These are phyloP conservation scores for Magnusiomyces fungicola DNA, from an alignment of 1,139 yeast species.

Conservation along the genomic window DNA sequence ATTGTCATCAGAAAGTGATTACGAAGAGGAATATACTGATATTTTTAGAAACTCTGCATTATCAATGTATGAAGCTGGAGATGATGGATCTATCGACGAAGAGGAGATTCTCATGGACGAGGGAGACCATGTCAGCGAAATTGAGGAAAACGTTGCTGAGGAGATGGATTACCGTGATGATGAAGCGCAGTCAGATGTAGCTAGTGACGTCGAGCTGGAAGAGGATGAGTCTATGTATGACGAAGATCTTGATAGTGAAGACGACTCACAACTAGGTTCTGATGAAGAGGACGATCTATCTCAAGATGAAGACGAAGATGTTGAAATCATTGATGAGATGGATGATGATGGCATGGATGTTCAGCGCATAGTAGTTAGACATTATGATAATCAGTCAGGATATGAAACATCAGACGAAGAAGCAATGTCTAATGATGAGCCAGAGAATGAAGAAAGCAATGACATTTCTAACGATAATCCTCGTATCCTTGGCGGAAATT, in stretches of 20 bases:
- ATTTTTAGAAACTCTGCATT: constrained; percentile 79
- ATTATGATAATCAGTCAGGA: too few relatives aligned
- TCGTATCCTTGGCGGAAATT: too few relatives aligned
- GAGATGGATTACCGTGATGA: constrained; percentile 28
- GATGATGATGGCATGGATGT: neutral
- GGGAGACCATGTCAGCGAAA: constrained; percentile 25
- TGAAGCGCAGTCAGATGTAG: constrained; percentile 32
- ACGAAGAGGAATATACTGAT: constrained; percentile 73
- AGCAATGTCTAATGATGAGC: constrained; percentile 17
- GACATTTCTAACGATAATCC: constrained; percentile 1
- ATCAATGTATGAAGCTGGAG: constrained; percentile 88
- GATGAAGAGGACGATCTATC: constrained; percentile 30
- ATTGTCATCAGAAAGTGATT: constrained; percentile 18
- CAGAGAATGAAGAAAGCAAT: constrained; percentile 16
- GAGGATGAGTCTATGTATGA: constrained; percentile 31
- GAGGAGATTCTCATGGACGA: constrained; percentile 39
- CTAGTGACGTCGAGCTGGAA: constrained; percentile 25
- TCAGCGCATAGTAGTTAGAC: too few relatives aligned
- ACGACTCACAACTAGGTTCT: constrained; percentile 17
- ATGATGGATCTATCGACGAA: constrained; percentile 58
- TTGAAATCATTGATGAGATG: constrained; percentile 23
- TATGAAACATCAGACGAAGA: too few relatives aligned
- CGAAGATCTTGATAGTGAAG: constrained; percentile 16
- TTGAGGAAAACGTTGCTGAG: constrained; percentile 29
- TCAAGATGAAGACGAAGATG: constrained; percentile 33